A percentile compares a stretch with the other conserved stretches of the same genome.
Evolutionary conservation across 805 yeast species (phyloP).

Genomic region (Starmerella tilneyi): DNA sequence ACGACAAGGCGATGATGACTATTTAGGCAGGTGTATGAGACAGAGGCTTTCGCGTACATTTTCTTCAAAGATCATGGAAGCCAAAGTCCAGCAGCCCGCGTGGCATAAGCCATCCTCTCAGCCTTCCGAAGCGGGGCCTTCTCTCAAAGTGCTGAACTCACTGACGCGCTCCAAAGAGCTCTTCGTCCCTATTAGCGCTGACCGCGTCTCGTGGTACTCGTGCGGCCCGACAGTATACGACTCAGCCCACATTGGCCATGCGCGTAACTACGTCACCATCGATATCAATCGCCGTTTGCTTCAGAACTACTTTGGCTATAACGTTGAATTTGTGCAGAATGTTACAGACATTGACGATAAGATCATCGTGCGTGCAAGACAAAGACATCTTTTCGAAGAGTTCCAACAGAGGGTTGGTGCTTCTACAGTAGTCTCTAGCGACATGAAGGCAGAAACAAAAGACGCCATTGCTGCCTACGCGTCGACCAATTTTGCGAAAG

Average conservation of each 20-base stretch:
- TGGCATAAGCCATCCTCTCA: constrained; percentile 38
- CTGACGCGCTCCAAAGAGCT: constrained; percentile 70
- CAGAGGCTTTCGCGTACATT: constrained; percentile 4
- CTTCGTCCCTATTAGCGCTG: constrained; percentile 56
- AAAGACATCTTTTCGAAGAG: constrained; percentile 63
- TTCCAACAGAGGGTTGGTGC: constrained; percentile 34
- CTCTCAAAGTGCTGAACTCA: constrained; percentile 65
- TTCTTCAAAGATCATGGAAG: constrained; percentile 17
- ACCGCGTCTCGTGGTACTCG: constrained; percentile 80
- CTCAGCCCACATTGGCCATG: constrained; percentile 96
- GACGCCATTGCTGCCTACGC: constrained; percentile 36
- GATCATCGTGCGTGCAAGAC: constrained; percentile 90
- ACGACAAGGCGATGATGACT: not conserved
- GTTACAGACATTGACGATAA: constrained; percentile 99
- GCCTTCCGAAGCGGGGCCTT: constrained; percentile 30
- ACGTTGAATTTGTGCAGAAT: constrained; percentile 81
- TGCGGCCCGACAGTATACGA: constrained; percentile 99
- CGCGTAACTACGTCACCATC: constrained; percentile 88
- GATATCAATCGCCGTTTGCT: constrained; percentile 86
- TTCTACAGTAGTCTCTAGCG: constrained; percentile 33
- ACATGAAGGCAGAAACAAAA: constrained; percentile 27
- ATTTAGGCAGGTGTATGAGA: constrained; percentile 12
- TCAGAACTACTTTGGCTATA: constrained; percentile 85
- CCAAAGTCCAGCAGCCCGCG: constrained; percentile 38
- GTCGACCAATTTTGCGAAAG: constrained; percentile 15